Percentiles rank a stretch among this genome's conserved stretches.
Conservation (phyloP, 164 flowering plant genomes). For the Pachysandra terminalis region DNA sequence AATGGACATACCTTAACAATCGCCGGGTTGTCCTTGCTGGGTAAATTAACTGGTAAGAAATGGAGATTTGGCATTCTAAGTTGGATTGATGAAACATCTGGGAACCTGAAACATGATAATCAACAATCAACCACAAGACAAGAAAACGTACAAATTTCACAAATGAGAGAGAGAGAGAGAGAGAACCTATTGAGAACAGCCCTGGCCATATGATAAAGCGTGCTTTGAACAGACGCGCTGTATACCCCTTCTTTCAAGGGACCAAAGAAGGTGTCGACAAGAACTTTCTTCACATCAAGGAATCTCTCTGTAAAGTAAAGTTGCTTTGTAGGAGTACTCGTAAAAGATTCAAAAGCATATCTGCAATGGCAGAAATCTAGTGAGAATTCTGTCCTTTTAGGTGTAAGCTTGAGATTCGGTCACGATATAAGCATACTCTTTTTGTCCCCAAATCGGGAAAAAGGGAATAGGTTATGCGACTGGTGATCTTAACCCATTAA, state of each 20-base stretch:
- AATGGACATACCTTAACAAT: conserved; percentile 68
- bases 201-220: conserved; percentile 78
- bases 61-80: conserved; percentile 98
- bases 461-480: no score
- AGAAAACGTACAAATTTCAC: neutral
- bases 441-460: no score
- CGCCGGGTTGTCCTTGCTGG: conserved; percentile 56
- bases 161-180: conserved; percentile 3
- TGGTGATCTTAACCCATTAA: no score
- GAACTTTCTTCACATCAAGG: conserved; percentile 57
- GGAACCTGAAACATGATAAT: conserved; percentile 53
- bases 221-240: conserved; percentile 92
- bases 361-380: conserved; percentile 34
- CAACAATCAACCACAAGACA: conserved; percentile 5
- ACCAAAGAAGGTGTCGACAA: conserved; percentile 80
- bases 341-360: conserved; percentile 52
- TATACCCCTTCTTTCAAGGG: conserved; percentile 78
- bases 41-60: conserved; percentile 85
- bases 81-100: conserved; percentile 57
- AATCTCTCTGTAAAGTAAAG: conserved; percentile 57
- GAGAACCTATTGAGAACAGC: conserved; percentile 76
- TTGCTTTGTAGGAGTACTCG: conserved; percentile 45
- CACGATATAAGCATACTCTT: neutral
- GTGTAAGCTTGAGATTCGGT: neutral
- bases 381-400: neutral